Evolutionary conservation across 2,329 filamentous ascomycete species (phyloP), one percentile per base, ranked within the genome.

Genomic region (Pestalotiopsis sp.): DNA sequence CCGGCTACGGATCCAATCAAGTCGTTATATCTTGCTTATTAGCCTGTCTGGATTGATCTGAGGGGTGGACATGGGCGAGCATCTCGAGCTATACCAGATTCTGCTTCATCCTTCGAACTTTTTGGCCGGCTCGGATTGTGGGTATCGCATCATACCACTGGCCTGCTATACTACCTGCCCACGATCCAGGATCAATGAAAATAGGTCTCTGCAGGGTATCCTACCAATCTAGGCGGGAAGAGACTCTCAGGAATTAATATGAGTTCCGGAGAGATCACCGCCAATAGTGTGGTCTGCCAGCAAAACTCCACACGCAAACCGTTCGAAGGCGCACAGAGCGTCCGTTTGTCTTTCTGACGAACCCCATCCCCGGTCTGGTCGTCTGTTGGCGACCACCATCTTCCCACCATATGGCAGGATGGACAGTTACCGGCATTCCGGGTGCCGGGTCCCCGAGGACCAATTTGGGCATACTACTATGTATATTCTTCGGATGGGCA

Each of bases 81-180:
- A 23, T 59, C 27, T 59, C 57, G 9, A 36, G n/a, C n/a, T 62
- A 40, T 40, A 27, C 57, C 27, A 36, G 23, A 27, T 59, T 59
- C 57, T 12, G 57, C 57, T 59, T n/a, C 57, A 59, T 59, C 57
- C 23, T 59, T 59, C 57, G 57, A 27, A 27, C 57, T 31, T 59
- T 52, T 52, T 52, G 45, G 14, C 45, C 20, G 45, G 57, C 57
- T 59, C 23, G 27, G 13, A 36, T 36, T 59, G 57, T 36, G 57
- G 57, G 27, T 27, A 59, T 59, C 20, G 17, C 25, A 59, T n/a
- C 57, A 59, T 58, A 17, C n/a, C 13, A 23, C n/a, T 23, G 13
- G 52, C n/a, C 52, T 20, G 45, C 45, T 52, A 20, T 52, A 20
- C 14, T 52, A 52, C 20, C 45, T 17, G 14, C 45, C 31, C 7